A percentile compares a stretch with the other conserved stretches of the same genome.
These are phyloP conservation scores for Leishmania amazonensis DNA, from an alignment of 208 protist species.

Conservation along the genomic window DNA sequence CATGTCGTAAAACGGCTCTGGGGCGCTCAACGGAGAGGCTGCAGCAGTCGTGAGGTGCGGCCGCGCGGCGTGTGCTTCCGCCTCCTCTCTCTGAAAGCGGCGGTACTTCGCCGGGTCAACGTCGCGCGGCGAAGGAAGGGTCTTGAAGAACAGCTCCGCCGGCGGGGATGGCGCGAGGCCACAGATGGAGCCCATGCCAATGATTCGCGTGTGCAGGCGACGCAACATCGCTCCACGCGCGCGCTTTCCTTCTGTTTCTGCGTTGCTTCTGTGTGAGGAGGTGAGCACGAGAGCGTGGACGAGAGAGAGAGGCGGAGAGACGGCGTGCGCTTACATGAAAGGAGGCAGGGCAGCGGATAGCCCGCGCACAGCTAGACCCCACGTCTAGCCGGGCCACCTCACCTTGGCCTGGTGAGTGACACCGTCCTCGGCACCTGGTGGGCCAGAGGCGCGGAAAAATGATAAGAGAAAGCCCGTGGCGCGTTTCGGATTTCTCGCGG, in stretches of 20 bases:
- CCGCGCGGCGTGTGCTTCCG: not conserved
- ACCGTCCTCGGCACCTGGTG: not conserved
- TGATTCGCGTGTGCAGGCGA: constrained; percentile 70
- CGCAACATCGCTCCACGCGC: constrained; percentile 43
- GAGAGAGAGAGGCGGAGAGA: not conserved
- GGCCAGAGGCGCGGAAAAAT: not conserved
- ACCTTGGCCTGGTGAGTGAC: not conserved
- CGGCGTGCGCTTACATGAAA: not conserved
- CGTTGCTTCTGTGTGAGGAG: not conserved
- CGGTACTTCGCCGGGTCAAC: constrained; percentile 53
- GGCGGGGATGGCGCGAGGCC: constrained; percentile 54
- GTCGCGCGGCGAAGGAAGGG: constrained; percentile 66
- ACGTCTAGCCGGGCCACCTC: not conserved
- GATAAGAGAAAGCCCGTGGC: not conserved
- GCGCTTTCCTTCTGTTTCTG: not conserved
- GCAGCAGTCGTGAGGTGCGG: not conserved
- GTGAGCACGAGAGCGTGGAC: not conserved
- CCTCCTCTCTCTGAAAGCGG: constrained; percentile 68
- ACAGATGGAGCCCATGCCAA: constrained; percentile 74
- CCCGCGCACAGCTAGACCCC: not conserved
- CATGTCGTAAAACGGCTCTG: constrained; percentile 39
- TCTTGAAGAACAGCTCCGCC: constrained; percentile 77
- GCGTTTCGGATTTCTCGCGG: not conserved
- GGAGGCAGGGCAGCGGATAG: not conserved
- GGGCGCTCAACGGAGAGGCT: not conserved